Evolutionary conservation across 2,329 filamentous ascomycete species (phyloP), one percentile per base, ranked within the genome.

Genomic region (Laburnicola sp.): DNA sequence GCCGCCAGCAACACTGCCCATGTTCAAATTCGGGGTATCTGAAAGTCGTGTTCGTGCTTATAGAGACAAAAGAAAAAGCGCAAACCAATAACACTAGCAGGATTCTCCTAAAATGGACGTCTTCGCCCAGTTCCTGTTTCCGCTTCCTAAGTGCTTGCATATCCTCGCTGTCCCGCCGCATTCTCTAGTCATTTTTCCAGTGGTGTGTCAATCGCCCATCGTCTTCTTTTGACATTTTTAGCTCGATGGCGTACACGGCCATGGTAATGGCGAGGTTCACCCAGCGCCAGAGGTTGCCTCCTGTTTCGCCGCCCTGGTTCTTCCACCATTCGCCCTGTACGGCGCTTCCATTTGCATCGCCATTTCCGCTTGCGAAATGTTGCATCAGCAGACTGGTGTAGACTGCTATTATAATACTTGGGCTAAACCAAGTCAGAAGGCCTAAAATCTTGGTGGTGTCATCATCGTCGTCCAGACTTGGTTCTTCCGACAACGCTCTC

Each of bases 351-450:
- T 64, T 62, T 1, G 54, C 83, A 2, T 83, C 82, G 2, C 84
- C 85, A 56, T 87, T 78, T 53, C 60, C 65, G 36, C 78, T 74
- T 70, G 91, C 89, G 68, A 99, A 97, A 73, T 99, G 94, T 72
- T 97, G 94, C 78, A 97, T 87, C 30, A 99, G 77, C 44, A 99
- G 76, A 73, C 92, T 97, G 2, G 94, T 99, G 74, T 99, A 99
- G 27, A 97, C 92, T 3, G 94, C 89, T 54, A 99, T 93, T 48
- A 99, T 80, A 49, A 97, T 95, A 23, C 89, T 95, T 0, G 94
- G 93, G 16, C 90, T 94, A 75, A 97, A 97, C 85, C 92, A 97
- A 62, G 88, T 94, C 35, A 97, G 78, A 57, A 97, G 84, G 1
- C 88, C 89, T 11, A 97, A 77, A n/a, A 96, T 78, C 60, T 86